These are phyloP conservation scores for Alternaria brassicicola DNA, from an alignment of 2,329 filamentous ascomycete genomes.

Conservation along the genomic window DNA sequence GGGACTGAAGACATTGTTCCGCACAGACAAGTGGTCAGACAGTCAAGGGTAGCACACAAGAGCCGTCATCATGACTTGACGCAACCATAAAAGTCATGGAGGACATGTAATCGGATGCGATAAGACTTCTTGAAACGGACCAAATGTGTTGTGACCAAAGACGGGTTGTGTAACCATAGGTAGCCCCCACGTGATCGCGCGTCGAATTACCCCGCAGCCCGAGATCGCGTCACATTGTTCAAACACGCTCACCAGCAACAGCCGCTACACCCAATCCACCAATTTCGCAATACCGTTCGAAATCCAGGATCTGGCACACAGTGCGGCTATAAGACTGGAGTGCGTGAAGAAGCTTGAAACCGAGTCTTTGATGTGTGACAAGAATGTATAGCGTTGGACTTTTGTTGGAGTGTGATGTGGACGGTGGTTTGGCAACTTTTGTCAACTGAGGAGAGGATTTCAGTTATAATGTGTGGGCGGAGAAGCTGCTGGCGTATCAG, in stretches of 20 bases:
- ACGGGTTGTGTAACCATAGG: not conserved
- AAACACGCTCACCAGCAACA: no score
- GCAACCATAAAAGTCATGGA: not conserved
- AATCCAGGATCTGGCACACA: no score
- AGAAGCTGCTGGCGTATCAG: not conserved
- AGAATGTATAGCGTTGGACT: not conserved
- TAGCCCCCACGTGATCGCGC: not conserved
- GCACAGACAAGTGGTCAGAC: no score
- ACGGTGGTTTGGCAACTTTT: not conserved
- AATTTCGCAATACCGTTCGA: no score
- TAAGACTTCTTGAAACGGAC: not conserved
- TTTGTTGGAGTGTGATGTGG: not conserved
- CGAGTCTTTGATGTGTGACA: not conserved
- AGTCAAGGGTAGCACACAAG: not conserved
- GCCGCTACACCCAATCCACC: no score
- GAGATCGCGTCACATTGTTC: no score
- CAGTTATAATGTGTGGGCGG: not conserved
- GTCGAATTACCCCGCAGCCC: not conserved
- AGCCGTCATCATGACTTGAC: not conserved
- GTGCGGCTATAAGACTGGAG: no score
- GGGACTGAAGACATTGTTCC: not conserved
- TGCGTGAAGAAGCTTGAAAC: not conserved
- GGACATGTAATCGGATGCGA: not conserved
- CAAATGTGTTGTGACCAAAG: not conserved
- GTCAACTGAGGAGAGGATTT: not conserved